Evolutionary conservation across 352 stramenopile species (phyloP).

Genomic region (Phytophthora nicotianae): DNA sequence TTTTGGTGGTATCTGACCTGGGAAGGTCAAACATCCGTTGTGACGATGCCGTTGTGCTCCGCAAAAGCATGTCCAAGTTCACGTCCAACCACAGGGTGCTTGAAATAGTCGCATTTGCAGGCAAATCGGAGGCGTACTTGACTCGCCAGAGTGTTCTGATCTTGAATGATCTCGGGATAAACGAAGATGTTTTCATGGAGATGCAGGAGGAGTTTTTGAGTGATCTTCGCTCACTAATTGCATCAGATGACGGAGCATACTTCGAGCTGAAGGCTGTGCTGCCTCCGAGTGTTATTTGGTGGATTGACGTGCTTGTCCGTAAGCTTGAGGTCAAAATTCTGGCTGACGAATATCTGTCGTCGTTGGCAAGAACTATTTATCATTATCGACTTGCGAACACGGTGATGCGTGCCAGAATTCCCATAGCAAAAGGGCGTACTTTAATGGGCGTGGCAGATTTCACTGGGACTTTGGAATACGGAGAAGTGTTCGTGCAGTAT

Average conservation of each 20-base stretch:
- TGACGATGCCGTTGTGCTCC: slow-evolving; percentile 44
- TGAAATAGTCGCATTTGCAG: slow-evolving; percentile 65
- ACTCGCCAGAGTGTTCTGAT: slow-evolving; percentile 81
- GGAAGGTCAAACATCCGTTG: slow-evolving; percentile 7
- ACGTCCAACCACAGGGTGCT: slow-evolving; percentile 60
- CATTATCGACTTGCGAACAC: slow-evolving; percentile 75
- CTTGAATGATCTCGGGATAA: slow-evolving; percentile 64
- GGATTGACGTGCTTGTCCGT: slow-evolving; percentile 47
- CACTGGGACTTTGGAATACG: slow-evolving; percentile 65
- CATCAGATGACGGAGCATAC: slow-evolving; percentile 52
- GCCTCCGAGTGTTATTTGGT: slow-evolving; percentile 34
- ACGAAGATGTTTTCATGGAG: slow-evolving; percentile 61
- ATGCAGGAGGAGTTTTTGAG: slow-evolving; percentile 78
- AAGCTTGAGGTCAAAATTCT: slow-evolving; percentile 47
- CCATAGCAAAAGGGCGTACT: slow-evolving; percentile 63
- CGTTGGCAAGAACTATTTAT: slow-evolving; percentile 64
- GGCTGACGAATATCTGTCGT: slow-evolving; percentile 52
- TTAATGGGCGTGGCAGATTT: slow-evolving; percentile 88
- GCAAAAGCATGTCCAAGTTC: slow-evolving; percentile 83
- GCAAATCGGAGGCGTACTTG: slow-evolving; percentile 65
- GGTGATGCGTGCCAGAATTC: slow-evolving; percentile 73
- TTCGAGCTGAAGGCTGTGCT: slow-evolving; percentile 57
- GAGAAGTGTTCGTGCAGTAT: slow-evolving; percentile 83
- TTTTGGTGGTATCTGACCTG: slow-evolving; percentile 69
- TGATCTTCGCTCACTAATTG: slow-evolving; percentile 57